Base-by-base conservation (phyloP, 1,284 basidiomycete genomes). In the Melampsora larici-populina region DNA sequence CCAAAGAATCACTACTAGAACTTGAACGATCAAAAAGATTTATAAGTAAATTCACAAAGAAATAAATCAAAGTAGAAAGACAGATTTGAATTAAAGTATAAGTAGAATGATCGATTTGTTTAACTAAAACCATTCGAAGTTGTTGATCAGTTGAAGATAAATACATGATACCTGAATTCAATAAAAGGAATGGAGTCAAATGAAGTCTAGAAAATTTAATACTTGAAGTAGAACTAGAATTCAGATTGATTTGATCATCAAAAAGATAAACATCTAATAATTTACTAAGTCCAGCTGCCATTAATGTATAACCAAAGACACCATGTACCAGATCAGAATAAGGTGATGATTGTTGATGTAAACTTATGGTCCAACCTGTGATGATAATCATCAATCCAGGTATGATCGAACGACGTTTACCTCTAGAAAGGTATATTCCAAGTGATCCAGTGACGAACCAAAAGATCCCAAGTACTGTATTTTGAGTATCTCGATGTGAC, bases 311-410 rank as follows among this genome's bases (percentile, higher is more conserved):
- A 17, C 94, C 94, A 81, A 97, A 96, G 74, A 90, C 86, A 0
- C 87, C 87, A 81, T 97, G 94, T 1, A 96, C 90, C 90, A 92
- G 81, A 13, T 82, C 82, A 2, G 62, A 79, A 69, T 81, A 70
- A 63, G 74, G 78, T 63, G 94, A 86, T 11, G 88, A 89, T 85
- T 97, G 95, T 1, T 89, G 89, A 81, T 97, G 95, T 58, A 92
- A 90, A 3, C 92, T 91, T 93, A 97, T 96, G 0, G 91, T 94
- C 91, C 93, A 97, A 1, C 95, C 95, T 0, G 94, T 96, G 79
- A 96, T 86, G 77, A 93, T 89, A 80, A 95, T 93, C 92, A 97
- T 93, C 46, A 94, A 79, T 21, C 88, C 89, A 1, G 95, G 94
- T 2, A 96, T 86, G 29, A 96, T 88, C 64, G 90, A 92, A 78